Evolutionary conservation across 306 rosid species (phyloP).

Genomic region (Castanospermum australe): DNA sequence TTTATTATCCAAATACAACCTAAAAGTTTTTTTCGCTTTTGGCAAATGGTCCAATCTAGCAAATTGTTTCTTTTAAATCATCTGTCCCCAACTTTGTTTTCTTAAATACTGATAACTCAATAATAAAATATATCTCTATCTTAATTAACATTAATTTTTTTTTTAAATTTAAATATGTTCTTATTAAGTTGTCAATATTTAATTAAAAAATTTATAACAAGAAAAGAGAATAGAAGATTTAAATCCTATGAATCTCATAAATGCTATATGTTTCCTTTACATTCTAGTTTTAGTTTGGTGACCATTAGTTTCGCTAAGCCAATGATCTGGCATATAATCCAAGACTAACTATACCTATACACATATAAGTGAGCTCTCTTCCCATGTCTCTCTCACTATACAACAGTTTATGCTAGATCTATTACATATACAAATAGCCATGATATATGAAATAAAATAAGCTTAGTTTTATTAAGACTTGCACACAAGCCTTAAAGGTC

Average conservation of each 20-base stretch:
- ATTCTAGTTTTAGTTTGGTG: no score
- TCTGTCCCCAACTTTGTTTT: not conserved
- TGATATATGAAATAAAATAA: not conserved
- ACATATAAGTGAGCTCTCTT: not conserved
- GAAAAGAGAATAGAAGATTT: no score
- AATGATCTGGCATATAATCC: not conserved
- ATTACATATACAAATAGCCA: not conserved
- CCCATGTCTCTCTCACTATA: not conserved
- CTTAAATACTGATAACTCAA: no score
- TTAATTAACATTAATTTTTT: no score
- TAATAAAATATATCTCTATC: no score
- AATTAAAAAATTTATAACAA: no score
- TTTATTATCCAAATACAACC: not conserved
- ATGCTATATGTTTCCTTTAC: no score
- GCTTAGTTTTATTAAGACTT: not conserved
- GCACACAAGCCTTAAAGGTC: not conserved
- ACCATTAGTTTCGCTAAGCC: not conserved
- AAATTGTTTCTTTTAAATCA: no score
- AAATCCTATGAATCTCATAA: no score
- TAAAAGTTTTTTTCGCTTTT: not conserved
- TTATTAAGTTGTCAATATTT: no score
- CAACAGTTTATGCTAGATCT: not conserved
- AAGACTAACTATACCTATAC: not conserved
- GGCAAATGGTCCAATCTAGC: not conserved
- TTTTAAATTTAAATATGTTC: no score